These are phyloP conservation scores for Tricholoma saponaceum DNA, from an alignment of 768 basidiomycete species.

Conservation along the genomic window DNA sequence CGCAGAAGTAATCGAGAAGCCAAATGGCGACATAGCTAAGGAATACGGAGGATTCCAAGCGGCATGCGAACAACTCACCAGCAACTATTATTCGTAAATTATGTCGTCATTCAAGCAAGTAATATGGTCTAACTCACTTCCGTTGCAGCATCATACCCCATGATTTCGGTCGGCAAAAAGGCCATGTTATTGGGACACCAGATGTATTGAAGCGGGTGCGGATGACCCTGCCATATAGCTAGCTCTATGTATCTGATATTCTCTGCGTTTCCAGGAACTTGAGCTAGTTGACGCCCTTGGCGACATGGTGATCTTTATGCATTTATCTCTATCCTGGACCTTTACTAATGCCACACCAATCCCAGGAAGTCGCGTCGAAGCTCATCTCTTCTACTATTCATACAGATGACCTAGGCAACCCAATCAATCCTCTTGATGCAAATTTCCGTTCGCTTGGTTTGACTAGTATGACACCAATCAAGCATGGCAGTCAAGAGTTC, in stretches of 20 bases:
- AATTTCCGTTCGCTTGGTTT: slow-evolving; percentile 51
- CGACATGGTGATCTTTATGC: slow-evolving; percentile 44
- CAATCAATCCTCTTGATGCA: slow-evolving; percentile 53
- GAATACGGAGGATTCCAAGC: slow-evolving; percentile 30
- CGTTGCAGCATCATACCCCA: slow-evolving; percentile 52
- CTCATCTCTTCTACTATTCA: slow-evolving; percentile 38
- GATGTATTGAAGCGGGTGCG: slow-evolving; percentile 37
- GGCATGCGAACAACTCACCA: slow-evolving; percentile 46
- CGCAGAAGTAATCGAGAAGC: slow-evolving; percentile 49
- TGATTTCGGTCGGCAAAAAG: slow-evolving; percentile 49
- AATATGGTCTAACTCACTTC: background rate
- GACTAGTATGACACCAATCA: slow-evolving; percentile 46
- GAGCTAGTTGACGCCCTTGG: slow-evolving; percentile 63
- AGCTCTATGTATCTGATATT: background rate
- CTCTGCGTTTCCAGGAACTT: slow-evolving; percentile 36
- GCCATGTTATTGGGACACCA: slow-evolving; percentile 37
- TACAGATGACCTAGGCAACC: slow-evolving; percentile 40
- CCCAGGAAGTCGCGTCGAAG: slow-evolving; percentile 54
- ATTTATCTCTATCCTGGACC: background rate
- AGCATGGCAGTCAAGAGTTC: slow-evolving; percentile 40
- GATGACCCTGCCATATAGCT: background rate
- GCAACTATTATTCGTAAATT: slow-evolving; percentile 54
- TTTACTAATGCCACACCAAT: background rate
- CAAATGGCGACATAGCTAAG: slow-evolving; percentile 33
- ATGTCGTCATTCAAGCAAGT: background rate